Base-by-base conservation (phyloP, 257 asterid species). In the Plectranthus barbatus region DNA sequence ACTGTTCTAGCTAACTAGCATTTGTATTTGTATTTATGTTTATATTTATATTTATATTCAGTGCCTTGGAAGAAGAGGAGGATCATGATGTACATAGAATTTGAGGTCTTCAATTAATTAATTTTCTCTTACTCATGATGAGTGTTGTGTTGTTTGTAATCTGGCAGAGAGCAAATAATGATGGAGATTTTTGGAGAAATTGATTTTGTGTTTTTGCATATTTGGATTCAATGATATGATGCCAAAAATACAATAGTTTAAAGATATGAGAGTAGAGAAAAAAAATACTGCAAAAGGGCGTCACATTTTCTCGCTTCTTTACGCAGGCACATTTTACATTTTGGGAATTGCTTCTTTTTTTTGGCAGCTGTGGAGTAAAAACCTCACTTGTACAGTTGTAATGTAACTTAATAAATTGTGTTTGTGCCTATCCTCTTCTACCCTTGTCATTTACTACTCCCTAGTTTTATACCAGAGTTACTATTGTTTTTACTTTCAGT, bases 61-160 rank as follows among this genome's bases (percentile, higher is more conserved):
- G n/a, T 21, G 23, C 13, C 57, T 66, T 40, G 46, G 60, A 50
- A 10, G 31, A 37, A 44, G 7, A 17, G 62, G 37, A 5, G 18
- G 52, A 72, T 71, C 77, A 45, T 70, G 72, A 12, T 72, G 85
- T 40, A 37, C 42, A 73, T 55, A 18, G 31, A 50, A 66, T 45
- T 15, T 40, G 31, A 67, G 19, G 56, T 53, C 42, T 54, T 48
- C 23, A 15, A 49, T 37, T 52, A 45, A 4, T 51, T 51, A 48
- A 36, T 62, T 63, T 1, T 61, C 41, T 10, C 33, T 60, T 14
- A 15, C 41, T 55, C 7, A 12, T 23, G 9, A 2, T 33, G 13
- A n/a, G n/a, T n/a, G n/a, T n/a, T n/a, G n/a, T n/a, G n/a, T n/a
- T n/a, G n/a, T n/a, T n/a, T n/a, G n/a, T n/a, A n/a, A n/a, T n/a